Conservation (phyloP, 805 yeast genomes). For the Wickerhamomyces chaumierensis region DNA sequence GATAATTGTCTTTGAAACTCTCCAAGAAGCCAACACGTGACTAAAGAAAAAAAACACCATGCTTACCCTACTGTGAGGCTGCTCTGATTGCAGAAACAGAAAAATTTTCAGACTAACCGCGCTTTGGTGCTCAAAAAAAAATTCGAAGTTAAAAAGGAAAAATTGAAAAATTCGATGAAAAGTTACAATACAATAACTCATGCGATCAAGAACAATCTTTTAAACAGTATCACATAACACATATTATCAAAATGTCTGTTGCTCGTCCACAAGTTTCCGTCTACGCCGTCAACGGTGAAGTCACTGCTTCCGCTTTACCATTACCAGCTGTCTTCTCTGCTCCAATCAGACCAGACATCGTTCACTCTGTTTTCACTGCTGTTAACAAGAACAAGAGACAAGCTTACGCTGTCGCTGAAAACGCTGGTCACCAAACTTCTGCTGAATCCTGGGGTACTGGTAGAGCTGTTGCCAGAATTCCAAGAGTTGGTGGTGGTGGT, state of each 20-base stretch:
- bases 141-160: not conserved
- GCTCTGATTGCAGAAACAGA: too few relatives aligned
- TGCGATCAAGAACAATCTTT: not conserved
- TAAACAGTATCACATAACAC: conserved; percentile 8
- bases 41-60: too few relatives aligned
- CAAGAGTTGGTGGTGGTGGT: conserved; percentile 99
- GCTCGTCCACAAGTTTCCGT: conserved; percentile 97
- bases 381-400: conserved; percentile 99
- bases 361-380: conserved; percentile 96
- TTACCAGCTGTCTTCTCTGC: conserved; percentile 99
- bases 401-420: conserved; percentile 98
- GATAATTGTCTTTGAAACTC: too few relatives aligned
- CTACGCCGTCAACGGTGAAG: conserved; percentile 78
- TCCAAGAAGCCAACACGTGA: too few relatives aligned
- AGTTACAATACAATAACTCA: not conserved
- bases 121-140: too few relatives aligned
- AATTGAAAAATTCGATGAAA: not conserved
- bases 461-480: conserved; percentile 99
- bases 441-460: conserved; percentile 99
- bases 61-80: too few relatives aligned
- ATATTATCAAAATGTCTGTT: conserved; percentile 31
- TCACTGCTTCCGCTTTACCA: conserved; percentile 73
- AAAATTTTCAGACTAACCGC: too few relatives aligned
- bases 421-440: conserved; percentile 99
- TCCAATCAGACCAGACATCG: conserved; percentile 99